Evolutionary conservation across 352 stramenopile species (phyloP).

Genomic region (Phytophthora palmivora): DNA sequence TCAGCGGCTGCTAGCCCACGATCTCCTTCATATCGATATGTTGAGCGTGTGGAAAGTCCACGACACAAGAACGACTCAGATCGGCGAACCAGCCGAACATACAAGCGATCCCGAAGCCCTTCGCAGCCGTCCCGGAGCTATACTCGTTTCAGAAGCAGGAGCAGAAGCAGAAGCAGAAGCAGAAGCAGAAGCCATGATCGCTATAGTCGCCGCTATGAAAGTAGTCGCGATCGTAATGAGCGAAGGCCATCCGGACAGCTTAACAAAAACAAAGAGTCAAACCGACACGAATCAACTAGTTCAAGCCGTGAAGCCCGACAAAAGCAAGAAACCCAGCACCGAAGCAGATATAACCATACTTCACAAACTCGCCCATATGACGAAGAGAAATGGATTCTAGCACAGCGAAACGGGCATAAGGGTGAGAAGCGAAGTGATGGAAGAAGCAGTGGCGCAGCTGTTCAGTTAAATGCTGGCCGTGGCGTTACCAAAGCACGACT

Average conservation of each 20-base stretch:
- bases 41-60: not conserved
- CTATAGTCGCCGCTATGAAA: not conserved
- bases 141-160: slow-evolving; percentile 4
- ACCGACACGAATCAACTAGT: not conserved
- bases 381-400: not conserved
- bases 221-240: not conserved
- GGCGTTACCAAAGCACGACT: not conserved
- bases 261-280: not conserved
- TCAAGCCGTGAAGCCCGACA: too few relatives aligned
- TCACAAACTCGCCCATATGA: too few relatives aligned
- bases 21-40: not conserved
- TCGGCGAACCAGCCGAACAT: not conserved
- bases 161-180: slow-evolving; percentile 1
- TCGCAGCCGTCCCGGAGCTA: not conserved
- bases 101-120: slow-evolving; percentile 17
- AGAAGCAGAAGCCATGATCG: not conserved
- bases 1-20: slow-evolving; percentile 6
- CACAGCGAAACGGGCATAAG: not conserved
- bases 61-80: slow-evolving; percentile 6
- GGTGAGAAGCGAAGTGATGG: not conserved
- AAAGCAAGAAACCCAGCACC: too few relatives aligned
- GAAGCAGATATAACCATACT: too few relatives aligned
- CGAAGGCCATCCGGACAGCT: not conserved
- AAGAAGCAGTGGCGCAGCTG: not conserved
- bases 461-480: not conserved